These are phyloP conservation scores for Tolypocladium tropicale DNA, from an alignment of 2,329 filamentous ascomycete species.

Conservation along the genomic window DNA sequence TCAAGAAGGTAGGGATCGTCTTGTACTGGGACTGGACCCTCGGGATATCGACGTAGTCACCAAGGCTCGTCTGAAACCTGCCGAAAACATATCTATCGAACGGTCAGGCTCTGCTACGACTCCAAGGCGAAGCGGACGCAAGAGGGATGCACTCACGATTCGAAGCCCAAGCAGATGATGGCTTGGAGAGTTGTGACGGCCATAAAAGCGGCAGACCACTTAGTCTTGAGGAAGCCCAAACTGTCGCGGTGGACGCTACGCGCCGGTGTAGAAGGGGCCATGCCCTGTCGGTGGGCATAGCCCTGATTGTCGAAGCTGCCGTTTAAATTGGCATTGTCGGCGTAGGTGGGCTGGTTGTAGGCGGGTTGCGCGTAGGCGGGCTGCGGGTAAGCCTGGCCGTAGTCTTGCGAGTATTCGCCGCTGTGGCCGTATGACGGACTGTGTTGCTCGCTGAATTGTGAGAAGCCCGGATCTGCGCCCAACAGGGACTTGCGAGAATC, in stretches of 20 bases:
- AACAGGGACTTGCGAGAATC: slow-evolving; percentile 31
- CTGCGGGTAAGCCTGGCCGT: slow-evolving; percentile 22
- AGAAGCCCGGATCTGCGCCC: slow-evolving; percentile 25
- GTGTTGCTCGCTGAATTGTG: slow-evolving; percentile 18
- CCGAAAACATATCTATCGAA: slow-evolving; percentile 72
- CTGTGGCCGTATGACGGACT: slow-evolving; percentile 13
- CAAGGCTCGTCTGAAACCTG: slow-evolving; percentile 61
- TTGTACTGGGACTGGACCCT: slow-evolving; percentile 42
- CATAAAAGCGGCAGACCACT: slow-evolving; percentile 85
- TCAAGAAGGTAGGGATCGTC: slow-evolving; percentile 89
- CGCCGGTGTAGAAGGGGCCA: slow-evolving; percentile 21
- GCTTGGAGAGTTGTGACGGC: slow-evolving; percentile 65
- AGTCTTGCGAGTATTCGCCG: slow-evolving; percentile 18
- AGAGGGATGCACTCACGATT: slow-evolving; percentile 54
- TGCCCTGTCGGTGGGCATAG: slow-evolving; percentile 26
- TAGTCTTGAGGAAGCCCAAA: slow-evolving; percentile 69
- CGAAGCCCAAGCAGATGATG: slow-evolving; percentile 68
- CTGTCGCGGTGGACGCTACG: slow-evolving; percentile 19
- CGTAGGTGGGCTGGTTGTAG: slow-evolving; percentile 16
- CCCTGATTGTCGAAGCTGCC: slow-evolving; percentile 19
- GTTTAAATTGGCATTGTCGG: slow-evolving; percentile 16
- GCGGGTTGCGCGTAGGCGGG: slow-evolving; percentile 15
- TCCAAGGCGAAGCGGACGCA: neutral
- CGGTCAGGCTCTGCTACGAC: slow-evolving; percentile 5
- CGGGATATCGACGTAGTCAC: slow-evolving; percentile 25